Percentiles rank a stretch among this genome's conserved stretches.
These are phyloP conservation scores for Skeletonema marinoi DNA, from an alignment of 108 stramenopile species.

Conservation along the genomic window DNA sequence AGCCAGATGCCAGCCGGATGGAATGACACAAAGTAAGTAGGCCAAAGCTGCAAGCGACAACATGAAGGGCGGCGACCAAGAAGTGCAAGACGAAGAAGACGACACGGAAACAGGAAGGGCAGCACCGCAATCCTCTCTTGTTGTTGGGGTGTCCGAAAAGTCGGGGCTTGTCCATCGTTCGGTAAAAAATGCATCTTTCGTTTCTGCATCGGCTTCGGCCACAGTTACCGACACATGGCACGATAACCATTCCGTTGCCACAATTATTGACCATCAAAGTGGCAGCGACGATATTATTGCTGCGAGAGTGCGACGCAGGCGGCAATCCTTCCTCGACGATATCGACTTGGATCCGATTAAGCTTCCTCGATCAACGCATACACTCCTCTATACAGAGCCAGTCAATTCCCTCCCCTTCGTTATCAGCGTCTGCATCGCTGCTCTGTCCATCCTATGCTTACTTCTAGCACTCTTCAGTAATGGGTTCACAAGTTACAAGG, in stretches of 20 bases:
- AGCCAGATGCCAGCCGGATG: too few species aligned
- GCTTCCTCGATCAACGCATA: constrained; percentile 13
- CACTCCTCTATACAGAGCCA: constrained; percentile 29
- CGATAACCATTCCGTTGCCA: not conserved
- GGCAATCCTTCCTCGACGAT: not conserved
- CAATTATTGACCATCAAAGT: too few species aligned
- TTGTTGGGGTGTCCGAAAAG: not conserved
- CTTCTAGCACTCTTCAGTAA: constrained; percentile 14
- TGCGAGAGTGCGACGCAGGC: not conserved
- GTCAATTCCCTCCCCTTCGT: constrained; percentile 14
- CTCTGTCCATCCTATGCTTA: constrained; percentile 10
- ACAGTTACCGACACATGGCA: not conserved
- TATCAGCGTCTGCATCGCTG: not conserved
- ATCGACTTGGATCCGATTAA: not conserved
- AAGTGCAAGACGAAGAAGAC: too few species aligned
- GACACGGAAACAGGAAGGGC: too few species aligned
- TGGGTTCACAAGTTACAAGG: not conserved
- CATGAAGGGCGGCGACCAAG: too few species aligned
- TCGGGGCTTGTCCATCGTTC: not conserved
- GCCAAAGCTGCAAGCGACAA: too few species aligned
- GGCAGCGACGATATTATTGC: not conserved
- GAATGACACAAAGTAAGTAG: too few species aligned
- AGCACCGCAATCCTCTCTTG: too few species aligned
- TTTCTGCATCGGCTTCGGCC: not conserved
- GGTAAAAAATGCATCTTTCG: not conserved